These are phyloP conservation scores for Salix arbutifolia DNA, from an alignment of 345 rosid genomes.

Conservation along the genomic window DNA sequence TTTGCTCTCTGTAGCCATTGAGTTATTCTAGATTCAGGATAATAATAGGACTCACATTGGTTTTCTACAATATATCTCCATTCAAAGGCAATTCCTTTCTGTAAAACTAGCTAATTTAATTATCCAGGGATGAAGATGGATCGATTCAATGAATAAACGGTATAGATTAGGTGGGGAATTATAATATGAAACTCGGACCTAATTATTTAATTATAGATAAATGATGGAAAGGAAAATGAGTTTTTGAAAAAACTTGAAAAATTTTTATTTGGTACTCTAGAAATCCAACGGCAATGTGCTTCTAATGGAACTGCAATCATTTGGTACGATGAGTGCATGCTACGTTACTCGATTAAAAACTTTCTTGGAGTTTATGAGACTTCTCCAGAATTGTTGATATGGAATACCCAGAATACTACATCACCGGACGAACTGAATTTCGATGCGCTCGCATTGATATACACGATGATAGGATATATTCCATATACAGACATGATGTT, in stretches of 20 bases:
- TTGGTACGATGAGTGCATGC: constrained; percentile 37
- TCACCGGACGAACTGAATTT: constrained; percentile 2
- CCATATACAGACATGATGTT: constrained; percentile 4
- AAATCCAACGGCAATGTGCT: not conserved
- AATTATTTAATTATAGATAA: no score
- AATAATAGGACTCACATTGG: constrained; percentile 19
- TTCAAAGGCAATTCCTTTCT: constrained; percentile 22
- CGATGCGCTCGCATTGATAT: constrained; percentile 9
- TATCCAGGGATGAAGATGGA: no score
- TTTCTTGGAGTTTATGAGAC: not conserved
- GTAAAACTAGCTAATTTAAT: no score
- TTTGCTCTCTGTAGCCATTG: no score
- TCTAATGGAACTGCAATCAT: constrained; percentile 11
- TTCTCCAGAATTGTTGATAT: not conserved
- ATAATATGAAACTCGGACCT: no score
- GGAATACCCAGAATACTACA: constrained; percentile 7
- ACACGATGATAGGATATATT: not conserved
- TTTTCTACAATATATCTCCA: constrained; percentile 28
- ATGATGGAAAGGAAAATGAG: no score
- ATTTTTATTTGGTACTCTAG: not conserved
- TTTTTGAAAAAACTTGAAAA: no score
- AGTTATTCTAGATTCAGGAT: not conserved
- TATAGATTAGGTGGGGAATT: no score
- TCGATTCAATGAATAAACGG: no score
- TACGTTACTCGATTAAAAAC: constrained; percentile 27